These are phyloP conservation scores for Leccinum longicurvipes DNA, from an alignment of 768 basidiomycete species.

Conservation along the genomic window DNA sequence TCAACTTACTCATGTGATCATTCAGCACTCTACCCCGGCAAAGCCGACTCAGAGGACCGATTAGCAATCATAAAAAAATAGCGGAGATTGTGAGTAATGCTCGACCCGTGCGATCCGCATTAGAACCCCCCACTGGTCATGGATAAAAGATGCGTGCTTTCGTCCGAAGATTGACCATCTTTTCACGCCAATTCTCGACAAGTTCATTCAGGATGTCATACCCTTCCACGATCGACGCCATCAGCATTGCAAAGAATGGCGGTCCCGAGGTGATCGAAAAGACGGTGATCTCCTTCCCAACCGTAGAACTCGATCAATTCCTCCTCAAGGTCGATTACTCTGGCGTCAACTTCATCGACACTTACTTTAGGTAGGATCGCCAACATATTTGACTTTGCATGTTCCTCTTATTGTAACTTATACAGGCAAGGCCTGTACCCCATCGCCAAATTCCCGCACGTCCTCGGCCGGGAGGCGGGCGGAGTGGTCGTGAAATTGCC, in stretches of 20 bases:
- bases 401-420: background rate
- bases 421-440: constrained; percentile 64
- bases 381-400: background rate
- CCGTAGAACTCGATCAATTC: constrained; percentile 57
- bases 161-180: constrained; percentile 17
- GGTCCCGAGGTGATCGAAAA: constrained; percentile 76
- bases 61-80: background rate
- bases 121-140: background rate
- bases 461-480: constrained; percentile 74
- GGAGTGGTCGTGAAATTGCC: constrained; percentile 78
- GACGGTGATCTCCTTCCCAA: constrained; percentile 61
- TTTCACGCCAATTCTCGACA: constrained; percentile 32
- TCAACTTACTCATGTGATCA: too few relatives aligned
- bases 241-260: constrained; percentile 70
- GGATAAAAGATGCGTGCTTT: constrained; percentile 6
- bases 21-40: too few relatives aligned
- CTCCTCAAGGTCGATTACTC: constrained; percentile 66
- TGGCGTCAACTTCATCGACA: constrained; percentile 88
- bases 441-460: constrained; percentile 52
- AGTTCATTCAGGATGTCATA: constrained; percentile 41
- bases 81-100: background rate
- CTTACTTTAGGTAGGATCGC: constrained; percentile 63
- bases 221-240: constrained; percentile 64
- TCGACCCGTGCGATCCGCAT: background rate
- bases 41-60: too few relatives aligned